Percentiles rank a stretch among this genome's conserved stretches.
phyloP scores from a whole-genome alignment of 345 rosid species.

The Noccaea bulbosa region DNA sequence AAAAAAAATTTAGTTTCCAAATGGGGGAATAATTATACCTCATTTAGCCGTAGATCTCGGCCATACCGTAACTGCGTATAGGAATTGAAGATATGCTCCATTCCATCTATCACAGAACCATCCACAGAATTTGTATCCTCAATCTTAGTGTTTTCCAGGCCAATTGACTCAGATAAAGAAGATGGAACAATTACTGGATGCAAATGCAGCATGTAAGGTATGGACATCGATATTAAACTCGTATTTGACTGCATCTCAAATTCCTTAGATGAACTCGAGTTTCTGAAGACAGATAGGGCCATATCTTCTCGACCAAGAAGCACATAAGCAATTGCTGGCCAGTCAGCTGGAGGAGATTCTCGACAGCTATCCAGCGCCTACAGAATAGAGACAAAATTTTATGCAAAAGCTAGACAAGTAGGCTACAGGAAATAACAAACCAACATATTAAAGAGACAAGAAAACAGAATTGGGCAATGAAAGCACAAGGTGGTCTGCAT shows the following conservation, averaged over 20 bases:
- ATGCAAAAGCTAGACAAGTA: conserved; percentile 25
- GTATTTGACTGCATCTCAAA: conserved; percentile 58
- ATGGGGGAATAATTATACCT: conserved; percentile 52
- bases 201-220: conserved; percentile 94
- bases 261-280: conserved; percentile 58
- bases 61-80: conserved; percentile 86
- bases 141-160: conserved; percentile 65
- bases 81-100: conserved; percentile 96
- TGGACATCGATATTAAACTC: conserved; percentile 75
- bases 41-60: conserved; percentile 91
- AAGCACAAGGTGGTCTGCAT: conserved; percentile 3
- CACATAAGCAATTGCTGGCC: conserved; percentile 94
- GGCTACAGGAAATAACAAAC: conserved; percentile 6
- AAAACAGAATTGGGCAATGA: conserved; percentile 16
- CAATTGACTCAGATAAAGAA: conserved; percentile 66
- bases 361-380: conserved; percentile 92
- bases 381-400: conserved; percentile 40
- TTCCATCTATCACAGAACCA: conserved; percentile 84
- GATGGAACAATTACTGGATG: conserved; percentile 93
- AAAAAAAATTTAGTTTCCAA: neutral
- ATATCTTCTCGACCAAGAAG: conserved; percentile 96
- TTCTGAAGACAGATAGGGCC: conserved; percentile 63
- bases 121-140: conserved; percentile 81
- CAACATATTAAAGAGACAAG: conserved; percentile 19
- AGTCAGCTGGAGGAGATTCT: conserved; percentile 90